These are phyloP conservation scores for Fusarium tuaranense DNA, from an alignment of 2,329 filamentous ascomycete genomes.

Conservation along the genomic window DNA sequence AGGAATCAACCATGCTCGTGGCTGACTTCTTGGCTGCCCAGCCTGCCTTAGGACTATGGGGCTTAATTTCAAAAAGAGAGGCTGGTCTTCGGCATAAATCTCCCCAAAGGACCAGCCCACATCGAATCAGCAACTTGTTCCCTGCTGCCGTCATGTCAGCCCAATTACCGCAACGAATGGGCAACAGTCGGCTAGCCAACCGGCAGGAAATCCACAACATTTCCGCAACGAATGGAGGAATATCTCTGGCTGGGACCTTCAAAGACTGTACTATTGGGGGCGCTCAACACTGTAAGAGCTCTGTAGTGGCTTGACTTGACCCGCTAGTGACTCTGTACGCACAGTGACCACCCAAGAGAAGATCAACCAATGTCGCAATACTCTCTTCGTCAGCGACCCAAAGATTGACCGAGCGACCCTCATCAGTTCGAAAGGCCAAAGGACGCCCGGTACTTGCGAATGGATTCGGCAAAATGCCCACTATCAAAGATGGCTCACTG, in stretches of 20 bases:
- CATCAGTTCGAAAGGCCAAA: background rate
- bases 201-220: background rate
- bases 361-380: background rate
- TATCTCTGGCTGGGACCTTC: background rate
- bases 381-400: background rate
- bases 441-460: background rate
- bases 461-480: background rate
- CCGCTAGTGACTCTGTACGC: background rate
- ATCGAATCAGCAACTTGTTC: background rate
- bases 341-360: background rate
- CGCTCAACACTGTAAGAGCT: background rate
- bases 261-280: background rate
- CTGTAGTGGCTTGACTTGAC: rapidly evolving
- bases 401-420: background rate
- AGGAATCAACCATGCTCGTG: background rate
- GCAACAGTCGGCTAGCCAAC: background rate
- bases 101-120: background rate
- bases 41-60: background rate
- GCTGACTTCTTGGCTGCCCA: background rate
- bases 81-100: background rate
- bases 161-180: background rate
- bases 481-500: background rate
- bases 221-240: background rate
- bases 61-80: background rate
- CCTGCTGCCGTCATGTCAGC: background rate